A percentile compares a stretch with the other conserved stretches of the same genome.
Evolutionary conservation across 1,284 basidiomycete species (phyloP).

Genomic region (Rhodofomes roseus): DNA sequence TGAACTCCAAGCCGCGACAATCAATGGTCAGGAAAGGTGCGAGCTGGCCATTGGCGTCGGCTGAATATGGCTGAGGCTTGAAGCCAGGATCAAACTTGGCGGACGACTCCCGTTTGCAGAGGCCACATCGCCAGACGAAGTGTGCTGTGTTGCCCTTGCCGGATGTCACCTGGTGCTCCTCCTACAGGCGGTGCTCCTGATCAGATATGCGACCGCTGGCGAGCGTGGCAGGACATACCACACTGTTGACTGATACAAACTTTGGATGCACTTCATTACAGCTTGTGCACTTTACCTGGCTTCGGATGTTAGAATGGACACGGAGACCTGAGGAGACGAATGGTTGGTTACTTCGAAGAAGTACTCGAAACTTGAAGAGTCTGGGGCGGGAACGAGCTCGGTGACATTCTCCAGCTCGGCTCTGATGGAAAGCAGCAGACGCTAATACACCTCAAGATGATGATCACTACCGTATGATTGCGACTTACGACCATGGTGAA

Average conservation of each 20-base stretch:
- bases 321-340: neutral
- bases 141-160: conserved; percentile 66
- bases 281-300: conserved; percentile 76
- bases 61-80: conserved; percentile 51
- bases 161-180: conserved; percentile 59
- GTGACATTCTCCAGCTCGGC: conserved; percentile 79
- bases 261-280: conserved; percentile 75
- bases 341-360: conserved; percentile 59
- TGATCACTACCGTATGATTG: neutral
- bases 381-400: conserved; percentile 53
- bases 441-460: conserved; percentile 27
- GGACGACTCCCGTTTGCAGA: conserved; percentile 75
- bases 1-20: conserved; percentile 77
- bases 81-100: conserved; percentile 67
- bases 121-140: conserved; percentile 75
- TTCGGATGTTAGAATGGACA: neutral
- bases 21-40: conserved; percentile 64
- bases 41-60: conserved; percentile 54
- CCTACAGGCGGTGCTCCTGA: conserved; percentile 35
- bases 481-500: conserved; percentile 30
- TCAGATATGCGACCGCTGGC: neutral
- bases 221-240: conserved; percentile 37
- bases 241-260: conserved; percentile 61
- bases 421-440: conserved; percentile 65
- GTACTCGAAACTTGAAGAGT: conserved; percentile 75